These are phyloP conservation scores for Chlorella vulgaris DNA, from an alignment of 139 green algal genomes.

Conservation along the genomic window DNA sequence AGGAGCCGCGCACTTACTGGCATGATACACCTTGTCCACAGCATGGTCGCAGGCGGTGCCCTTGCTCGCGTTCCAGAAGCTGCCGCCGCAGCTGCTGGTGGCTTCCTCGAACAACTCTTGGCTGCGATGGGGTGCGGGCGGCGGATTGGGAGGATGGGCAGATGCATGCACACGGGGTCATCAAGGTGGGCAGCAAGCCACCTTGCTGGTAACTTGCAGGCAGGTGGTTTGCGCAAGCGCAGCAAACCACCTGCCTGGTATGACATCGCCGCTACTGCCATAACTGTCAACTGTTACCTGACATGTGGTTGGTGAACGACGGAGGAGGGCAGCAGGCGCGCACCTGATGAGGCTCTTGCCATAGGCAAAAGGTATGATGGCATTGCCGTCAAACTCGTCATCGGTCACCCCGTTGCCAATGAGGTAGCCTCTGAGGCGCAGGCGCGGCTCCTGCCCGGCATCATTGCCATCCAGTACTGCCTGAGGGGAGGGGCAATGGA, in stretches of 20 bases:
- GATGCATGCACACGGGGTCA: not conserved
- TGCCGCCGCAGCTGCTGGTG: slow-evolving; percentile 22
- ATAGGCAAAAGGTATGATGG: slow-evolving; percentile 55
- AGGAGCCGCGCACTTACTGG: not conserved
- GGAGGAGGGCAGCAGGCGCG: not conserved
- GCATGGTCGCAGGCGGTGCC: slow-evolving; percentile 8
- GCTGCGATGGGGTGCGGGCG: not conserved
- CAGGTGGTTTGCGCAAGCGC: not conserved
- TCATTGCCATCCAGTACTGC: slow-evolving; percentile 28
- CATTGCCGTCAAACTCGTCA: slow-evolving; percentile 68
- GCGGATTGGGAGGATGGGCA: too few relatives aligned
- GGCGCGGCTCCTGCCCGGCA: slow-evolving; percentile 5
- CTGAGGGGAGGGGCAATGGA: not conserved
- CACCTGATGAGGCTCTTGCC: slow-evolving; percentile 32
- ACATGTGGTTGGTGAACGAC: too few relatives aligned
- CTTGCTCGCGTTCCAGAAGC: slow-evolving; percentile 22
- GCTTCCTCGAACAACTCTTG: slow-evolving; percentile 1
- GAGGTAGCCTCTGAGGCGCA: slow-evolving; percentile 63
- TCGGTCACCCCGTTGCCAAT: slow-evolving; percentile 83
- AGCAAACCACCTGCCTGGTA: too few relatives aligned
- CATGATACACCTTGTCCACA: slow-evolving; percentile 9
- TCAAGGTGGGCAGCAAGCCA: not conserved
- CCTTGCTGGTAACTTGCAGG: too few relatives aligned
- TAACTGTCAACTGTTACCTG: too few relatives aligned
- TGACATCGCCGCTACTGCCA: not conserved